A percentile compares a stretch with the other conserved stretches of the same genome.
phyloP scores from a whole-genome alignment of 768 basidiomycete species.

The Mycena indigotica region DNA sequence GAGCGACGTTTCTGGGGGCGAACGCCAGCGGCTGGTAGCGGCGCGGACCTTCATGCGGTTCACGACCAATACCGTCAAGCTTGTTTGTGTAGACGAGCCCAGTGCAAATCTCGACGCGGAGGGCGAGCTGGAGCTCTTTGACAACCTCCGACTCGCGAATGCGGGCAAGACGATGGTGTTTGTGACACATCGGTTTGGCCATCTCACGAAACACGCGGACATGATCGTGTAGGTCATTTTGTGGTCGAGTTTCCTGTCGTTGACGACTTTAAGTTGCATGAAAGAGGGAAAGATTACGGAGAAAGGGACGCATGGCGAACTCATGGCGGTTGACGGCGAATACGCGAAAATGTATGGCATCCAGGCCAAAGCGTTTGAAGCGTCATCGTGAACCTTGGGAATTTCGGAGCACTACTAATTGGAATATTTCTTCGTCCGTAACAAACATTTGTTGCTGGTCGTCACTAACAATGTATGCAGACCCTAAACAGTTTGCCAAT shows the following conservation, averaged over 20 bases:
- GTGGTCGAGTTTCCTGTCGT: not conserved
- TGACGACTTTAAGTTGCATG: conserved; percentile 33
- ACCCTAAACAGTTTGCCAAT: too few relatives aligned
- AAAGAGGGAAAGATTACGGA: conserved; percentile 38
- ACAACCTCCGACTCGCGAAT: conserved; percentile 38
- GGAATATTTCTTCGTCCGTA: too few relatives aligned
- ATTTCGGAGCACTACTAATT: too few relatives aligned
- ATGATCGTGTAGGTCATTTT: conserved; percentile 34
- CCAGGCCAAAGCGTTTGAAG: conserved; percentile 38
- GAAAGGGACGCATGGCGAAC: conserved; percentile 35
- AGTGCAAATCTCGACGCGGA: conserved; percentile 59
- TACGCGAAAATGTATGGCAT: conserved; percentile 38
- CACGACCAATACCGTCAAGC: conserved; percentile 41
- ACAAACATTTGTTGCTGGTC: too few relatives aligned
- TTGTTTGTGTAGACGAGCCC: conserved; percentile 62
- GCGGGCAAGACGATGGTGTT: conserved; percentile 54
- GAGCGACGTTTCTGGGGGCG: conserved; percentile 41
- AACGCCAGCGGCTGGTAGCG: conserved; percentile 54
- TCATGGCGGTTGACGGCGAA: conserved; percentile 34
- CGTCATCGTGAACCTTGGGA: too few relatives aligned
- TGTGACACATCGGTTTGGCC: conserved; percentile 41
- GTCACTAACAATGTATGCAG: too few relatives aligned
- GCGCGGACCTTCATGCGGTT: conserved; percentile 56
- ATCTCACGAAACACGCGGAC: conserved; percentile 40
- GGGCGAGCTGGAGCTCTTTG: conserved; percentile 52